Evolutionary conservation across 2,329 filamentous ascomycete genomes (phyloP), one percentile per base, ranked within the genome.

Genomic region (Diaporthe citrichinensis): DNA sequence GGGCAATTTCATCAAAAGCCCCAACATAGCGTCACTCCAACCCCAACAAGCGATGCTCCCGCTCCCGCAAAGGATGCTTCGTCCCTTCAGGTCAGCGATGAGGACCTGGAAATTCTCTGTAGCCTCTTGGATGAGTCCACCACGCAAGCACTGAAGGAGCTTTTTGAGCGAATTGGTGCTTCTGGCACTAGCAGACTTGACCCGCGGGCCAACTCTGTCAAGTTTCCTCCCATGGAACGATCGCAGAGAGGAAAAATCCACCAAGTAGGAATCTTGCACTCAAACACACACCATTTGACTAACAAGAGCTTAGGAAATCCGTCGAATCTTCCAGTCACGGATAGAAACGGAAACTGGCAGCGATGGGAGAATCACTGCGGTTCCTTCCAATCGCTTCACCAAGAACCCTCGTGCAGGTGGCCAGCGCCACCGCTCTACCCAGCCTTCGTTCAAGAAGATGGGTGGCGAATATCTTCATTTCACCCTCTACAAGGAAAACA

Each of bases 401-500:
- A 74, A 78, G 73, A 81, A 76, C 34, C 78, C 83, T 53, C 85
- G 82, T 36, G 83, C 82, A 15, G 82, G 83, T 12, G 79, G 82
- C 23, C 81, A 84, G 58, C 73, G 76, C 31, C 61, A 67, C 14
- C 73, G 76, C 10, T 73, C 69, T 39, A 73, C 69, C 15, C 73
- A 75, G 39, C 73, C 73, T 12, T 77, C 76, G 3, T 77, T 77
- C 25, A 73, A 77, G 49, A 71, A 78, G 78, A 80, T 75, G 76
- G 83, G 89, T n/a, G 95, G 94, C 25, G 93, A 95, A 67, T 97
- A 95, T 83, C 86, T 98, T 20, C 95, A 98, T 83, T 98, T 98
- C 83, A 96, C 94, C 0, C 88, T 98, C 71, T 97, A 96, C 90
- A 98, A 98, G 85, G 96, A 98, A 85, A 98, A 98, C 85, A 96